Evolutionary conservation across 495 filamentous ascomycete species (phyloP), one percentile per base, ranked within the genome.

Genomic region (Parmelia sp.): DNA sequence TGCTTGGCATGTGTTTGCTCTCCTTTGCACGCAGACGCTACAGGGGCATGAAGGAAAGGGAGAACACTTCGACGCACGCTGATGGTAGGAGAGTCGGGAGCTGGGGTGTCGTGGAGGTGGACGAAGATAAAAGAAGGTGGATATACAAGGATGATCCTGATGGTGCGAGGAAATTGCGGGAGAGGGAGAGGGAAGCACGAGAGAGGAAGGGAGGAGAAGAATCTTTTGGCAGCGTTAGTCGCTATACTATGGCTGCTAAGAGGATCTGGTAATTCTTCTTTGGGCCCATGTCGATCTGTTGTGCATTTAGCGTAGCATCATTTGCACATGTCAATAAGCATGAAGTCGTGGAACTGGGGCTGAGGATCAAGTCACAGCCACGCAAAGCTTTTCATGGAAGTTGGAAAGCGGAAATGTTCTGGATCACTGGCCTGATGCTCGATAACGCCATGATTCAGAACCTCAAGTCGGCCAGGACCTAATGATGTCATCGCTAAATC

Each of bases 201-300:
- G 89, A 92, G 67, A 85, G 84, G 64, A 77, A 83, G 39, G 88
- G 81, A 70, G 83, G 82, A 69, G 79, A 83, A 47, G 71, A 76
- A 68, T 79, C 78, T 63, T 80, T 92, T 61, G 86, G 85, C 21
- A 80, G 83, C 63, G 90, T 97, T 11, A 82, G 81, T 70, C 79
- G 94, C 73, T 96, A 97, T 79, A 88, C 86, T 69, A 96, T 97
- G 94, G 85, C 88, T 70, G 91, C 89, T 9, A 96, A 96, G 79
- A 80, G 92, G 75, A 96, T 96, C 72, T 96, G 92, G 91, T 95
- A 67, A 77, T 53, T 27, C 9, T 61, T n/a, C 15, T 14, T 35
- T 25, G 58, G 45, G 40, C 14, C 42, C n/a, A n/a, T n/a, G n/a
- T 61, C 9, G 21, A 44, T 31, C 27, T 23, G 21, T 27, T 59